A percentile compares a stretch with the other conserved stretches of the same genome.
Conservation (phyloP, 208 protist species). For the Tritrichomonas foetus region DNA sequence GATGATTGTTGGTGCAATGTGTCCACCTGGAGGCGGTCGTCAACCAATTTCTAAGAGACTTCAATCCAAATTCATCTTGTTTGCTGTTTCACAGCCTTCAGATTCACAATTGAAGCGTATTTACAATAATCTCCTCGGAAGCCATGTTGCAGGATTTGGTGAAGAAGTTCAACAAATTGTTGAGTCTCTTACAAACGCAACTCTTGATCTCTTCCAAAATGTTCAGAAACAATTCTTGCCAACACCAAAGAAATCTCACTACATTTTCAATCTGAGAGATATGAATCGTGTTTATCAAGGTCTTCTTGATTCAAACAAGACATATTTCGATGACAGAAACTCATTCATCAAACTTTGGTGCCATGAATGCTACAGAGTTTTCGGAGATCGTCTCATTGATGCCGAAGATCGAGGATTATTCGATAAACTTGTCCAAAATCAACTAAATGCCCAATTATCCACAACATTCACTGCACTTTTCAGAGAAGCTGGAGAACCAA, state of each 20-base stretch:
- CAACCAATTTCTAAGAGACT: slow-evolving; percentile 79
- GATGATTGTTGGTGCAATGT: slow-evolving; percentile 88
- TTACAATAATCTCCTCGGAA: slow-evolving; percentile 81
- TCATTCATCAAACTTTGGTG: slow-evolving; percentile 86
- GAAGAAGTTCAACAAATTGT: slow-evolving; percentile 76
- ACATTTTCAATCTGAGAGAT: slow-evolving; percentile 94
- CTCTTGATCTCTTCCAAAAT: slow-evolving; percentile 81
- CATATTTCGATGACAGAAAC: slow-evolving; percentile 79
- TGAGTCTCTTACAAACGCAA: slow-evolving; percentile 79
- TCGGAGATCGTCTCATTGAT: slow-evolving; percentile 86
- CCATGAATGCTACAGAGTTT: slow-evolving; percentile 91
- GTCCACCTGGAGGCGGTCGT: slow-evolving; percentile 78
- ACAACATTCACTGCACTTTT: slow-evolving; percentile 73
- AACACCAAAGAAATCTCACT: slow-evolving; percentile 92
- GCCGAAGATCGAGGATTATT: slow-evolving; percentile 80
- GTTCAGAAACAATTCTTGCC: slow-evolving; percentile 79
- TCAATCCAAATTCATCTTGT: slow-evolving; percentile 81
- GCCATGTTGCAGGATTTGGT: slow-evolving; percentile 76
- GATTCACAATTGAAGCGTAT: slow-evolving; percentile 78
- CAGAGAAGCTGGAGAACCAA: slow-evolving; percentile 52
- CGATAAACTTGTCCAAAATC: slow-evolving; percentile 74
- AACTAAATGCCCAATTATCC: slow-evolving; percentile 77
- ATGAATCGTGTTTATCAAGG: slow-evolving; percentile 93
- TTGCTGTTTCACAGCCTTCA: slow-evolving; percentile 86
- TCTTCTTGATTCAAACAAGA: slow-evolving; percentile 75